Percentiles rank a stretch among this genome's conserved stretches.
phyloP scores from a whole-genome alignment of 1,284 basidiomycete genomes.

The Ustilago hordei region DNA sequence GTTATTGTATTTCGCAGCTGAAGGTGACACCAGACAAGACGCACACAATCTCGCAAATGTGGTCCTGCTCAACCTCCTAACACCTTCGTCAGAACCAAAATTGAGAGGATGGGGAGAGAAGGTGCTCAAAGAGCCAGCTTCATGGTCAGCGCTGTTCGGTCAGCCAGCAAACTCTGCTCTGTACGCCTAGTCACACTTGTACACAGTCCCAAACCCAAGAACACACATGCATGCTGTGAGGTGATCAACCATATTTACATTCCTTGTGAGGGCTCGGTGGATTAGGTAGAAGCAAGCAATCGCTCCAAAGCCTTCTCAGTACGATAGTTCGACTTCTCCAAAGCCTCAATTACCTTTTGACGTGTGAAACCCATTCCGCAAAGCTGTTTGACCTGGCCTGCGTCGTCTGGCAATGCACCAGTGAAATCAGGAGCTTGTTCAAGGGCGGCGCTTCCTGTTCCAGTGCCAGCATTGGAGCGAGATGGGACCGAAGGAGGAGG shows the following conservation, averaged over 20 bases:
- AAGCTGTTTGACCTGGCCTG: slow-evolving; percentile 64
- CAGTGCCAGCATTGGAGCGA: slow-evolving; percentile 12
- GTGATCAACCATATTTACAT: slow-evolving; percentile 6
- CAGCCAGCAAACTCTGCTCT: slow-evolving; percentile 15
- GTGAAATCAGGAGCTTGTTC: slow-evolving; percentile 41
- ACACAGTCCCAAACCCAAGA: not conserved
- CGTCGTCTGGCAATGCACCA: slow-evolving; percentile 63
- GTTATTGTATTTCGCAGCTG: slow-evolving; percentile 57
- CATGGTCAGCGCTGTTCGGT: slow-evolving; percentile 41
- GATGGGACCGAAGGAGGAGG: slow-evolving; percentile 24
- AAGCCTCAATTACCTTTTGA: slow-evolving; percentile 60
- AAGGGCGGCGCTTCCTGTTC: slow-evolving; percentile 6
- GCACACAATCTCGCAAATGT: slow-evolving; percentile 47
- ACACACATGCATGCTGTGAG: not conserved
- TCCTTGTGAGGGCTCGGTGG: not conserved
- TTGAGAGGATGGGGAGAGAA: not conserved
- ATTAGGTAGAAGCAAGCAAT: slow-evolving; percentile 46
- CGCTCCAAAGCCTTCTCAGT: slow-evolving; percentile 66
- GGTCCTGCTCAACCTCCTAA: slow-evolving; percentile 24
- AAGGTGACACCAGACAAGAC: slow-evolving; percentile 62
- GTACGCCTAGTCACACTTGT: slow-evolving; percentile 30
- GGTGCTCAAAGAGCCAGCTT: slow-evolving; percentile 16
- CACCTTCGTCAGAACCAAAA: not conserved
- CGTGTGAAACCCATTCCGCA: slow-evolving; percentile 68
- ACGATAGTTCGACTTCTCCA: slow-evolving; percentile 66